phyloP scores from a whole-genome alignment of 306 rosid genomes.

The Amphicarpaea edgeworthii region DNA sequence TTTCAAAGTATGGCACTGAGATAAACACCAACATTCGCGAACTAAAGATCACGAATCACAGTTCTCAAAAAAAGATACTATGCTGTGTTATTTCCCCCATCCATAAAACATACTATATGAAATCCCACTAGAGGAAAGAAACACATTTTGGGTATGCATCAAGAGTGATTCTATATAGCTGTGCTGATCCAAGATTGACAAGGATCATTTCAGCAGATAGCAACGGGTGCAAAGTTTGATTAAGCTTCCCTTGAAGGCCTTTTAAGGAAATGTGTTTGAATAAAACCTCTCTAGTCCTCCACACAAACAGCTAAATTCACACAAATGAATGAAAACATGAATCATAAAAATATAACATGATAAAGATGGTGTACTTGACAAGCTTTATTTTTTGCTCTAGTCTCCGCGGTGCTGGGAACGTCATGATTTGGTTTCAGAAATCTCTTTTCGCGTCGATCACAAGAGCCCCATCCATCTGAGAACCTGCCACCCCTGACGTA shows the following conservation, averaged over 20 bases:
- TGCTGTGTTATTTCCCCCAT: too few relatives aligned
- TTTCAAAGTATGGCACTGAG: too few relatives aligned
- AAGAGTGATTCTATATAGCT: background rate
- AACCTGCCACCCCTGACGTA: conserved; percentile 84
- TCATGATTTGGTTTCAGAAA: conserved; percentile 90
- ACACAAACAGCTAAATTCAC: background rate
- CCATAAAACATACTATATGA: too few relatives aligned
- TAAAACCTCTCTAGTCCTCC: background rate
- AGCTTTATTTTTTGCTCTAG: conserved; percentile 95
- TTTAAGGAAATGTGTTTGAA: background rate
- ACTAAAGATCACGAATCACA: too few relatives aligned
- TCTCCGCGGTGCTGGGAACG: conserved; percentile 93
- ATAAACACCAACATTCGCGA: too few relatives aligned
- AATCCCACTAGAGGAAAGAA: too few relatives aligned
- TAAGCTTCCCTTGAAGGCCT: background rate
- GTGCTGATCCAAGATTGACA: too few relatives aligned
- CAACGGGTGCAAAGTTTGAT: background rate
- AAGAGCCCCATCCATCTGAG: conserved; percentile 99
- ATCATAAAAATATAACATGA: conserved; percentile 12
- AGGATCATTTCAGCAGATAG: background rate
- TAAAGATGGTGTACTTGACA: conserved; percentile 68
- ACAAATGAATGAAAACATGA: conserved; percentile 13
- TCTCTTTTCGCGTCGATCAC: conserved; percentile 92
- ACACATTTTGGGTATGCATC: too few relatives aligned
- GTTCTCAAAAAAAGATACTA: too few relatives aligned